Conservation (phyloP, 2,329 filamentous ascomycete species). For the Stachybotrys chartarum region DNA sequence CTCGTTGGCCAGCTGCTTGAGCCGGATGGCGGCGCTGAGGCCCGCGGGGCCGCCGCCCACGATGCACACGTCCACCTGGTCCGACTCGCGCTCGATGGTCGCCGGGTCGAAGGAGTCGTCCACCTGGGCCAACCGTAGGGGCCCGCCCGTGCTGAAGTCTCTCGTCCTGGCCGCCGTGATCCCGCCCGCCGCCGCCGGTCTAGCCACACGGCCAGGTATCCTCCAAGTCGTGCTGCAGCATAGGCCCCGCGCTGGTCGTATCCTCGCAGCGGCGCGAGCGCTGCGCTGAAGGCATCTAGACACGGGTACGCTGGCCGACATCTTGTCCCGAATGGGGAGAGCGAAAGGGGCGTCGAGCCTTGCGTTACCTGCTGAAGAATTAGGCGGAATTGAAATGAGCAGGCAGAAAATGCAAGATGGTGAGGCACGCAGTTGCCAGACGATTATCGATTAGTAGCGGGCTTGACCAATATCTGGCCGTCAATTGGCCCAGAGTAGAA, state of each 20-base stretch:
- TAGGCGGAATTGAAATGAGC: neutral
- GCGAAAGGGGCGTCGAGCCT: neutral
- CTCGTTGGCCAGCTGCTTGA: slow-evolving; percentile 93
- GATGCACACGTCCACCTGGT: slow-evolving; percentile 94
- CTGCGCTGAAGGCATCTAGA: slow-evolving; percentile 31
- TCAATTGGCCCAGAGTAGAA: neutral
- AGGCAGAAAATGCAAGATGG: neutral
- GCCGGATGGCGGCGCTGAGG: slow-evolving; percentile 81
- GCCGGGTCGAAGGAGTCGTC: slow-evolving; percentile 53
- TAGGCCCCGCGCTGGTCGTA: slow-evolving; percentile 15
- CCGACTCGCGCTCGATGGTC: slow-evolving; percentile 74
- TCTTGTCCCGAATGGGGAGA: slow-evolving; percentile 9
- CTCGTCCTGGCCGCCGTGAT: slow-evolving; percentile 16
- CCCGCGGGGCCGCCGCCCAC: slow-evolving; percentile 94
- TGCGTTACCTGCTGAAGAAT: neutral
- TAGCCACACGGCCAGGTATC: neutral
- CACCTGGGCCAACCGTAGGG: slow-evolving; percentile 16
- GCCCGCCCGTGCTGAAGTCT: slow-evolving; percentile 27
- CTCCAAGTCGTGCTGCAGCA: slow-evolving; percentile 14
- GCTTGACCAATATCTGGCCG: slow-evolving; percentile 15
- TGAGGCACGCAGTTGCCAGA: slow-evolving; percentile 1
- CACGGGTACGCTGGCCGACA: slow-evolving; percentile 29
- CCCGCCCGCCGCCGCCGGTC: slow-evolving; percentile 6
- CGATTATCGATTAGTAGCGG: neutral
- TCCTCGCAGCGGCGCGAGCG: slow-evolving; percentile 23